phyloP scores from a whole-genome alignment of 1,139 yeast genomes.

The Diutina siamensis region DNA sequence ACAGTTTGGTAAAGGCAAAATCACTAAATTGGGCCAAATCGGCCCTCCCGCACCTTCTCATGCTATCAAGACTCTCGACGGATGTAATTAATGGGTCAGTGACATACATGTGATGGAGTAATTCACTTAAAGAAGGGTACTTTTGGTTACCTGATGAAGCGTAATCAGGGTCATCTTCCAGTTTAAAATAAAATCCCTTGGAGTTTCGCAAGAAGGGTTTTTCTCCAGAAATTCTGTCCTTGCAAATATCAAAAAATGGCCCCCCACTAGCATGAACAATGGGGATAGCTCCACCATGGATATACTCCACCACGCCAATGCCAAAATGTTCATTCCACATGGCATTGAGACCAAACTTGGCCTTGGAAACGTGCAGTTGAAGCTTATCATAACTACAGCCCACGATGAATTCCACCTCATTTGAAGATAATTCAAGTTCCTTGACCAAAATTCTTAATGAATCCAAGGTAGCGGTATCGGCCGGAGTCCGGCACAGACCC shows the following conservation, averaged over 20 bases:
- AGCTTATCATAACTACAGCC: conserved; percentile 69
- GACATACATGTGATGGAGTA: not conserved
- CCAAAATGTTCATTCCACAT: conserved; percentile 99
- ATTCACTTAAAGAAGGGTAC: not conserved
- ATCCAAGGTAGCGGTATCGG: conserved; percentile 52
- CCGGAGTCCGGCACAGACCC: conserved; percentile 72
- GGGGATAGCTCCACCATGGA: conserved; percentile 80
- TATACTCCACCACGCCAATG: conserved; percentile 90
- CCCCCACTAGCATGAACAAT: conserved; percentile 93
- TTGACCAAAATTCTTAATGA: conserved; percentile 34
- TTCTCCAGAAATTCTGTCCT: not conserved
- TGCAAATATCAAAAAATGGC: conserved; percentile 68
- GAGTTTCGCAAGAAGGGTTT: conserved; percentile 23
- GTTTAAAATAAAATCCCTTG: conserved; percentile 68
- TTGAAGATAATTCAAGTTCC: conserved; percentile 31
- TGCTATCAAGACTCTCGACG: not conserved
- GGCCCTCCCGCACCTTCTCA: not conserved
- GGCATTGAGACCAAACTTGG: conserved; percentile 78
- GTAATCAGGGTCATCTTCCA: conserved; percentile 49
- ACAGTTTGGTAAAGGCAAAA: not conserved
- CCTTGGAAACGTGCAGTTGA: conserved; percentile 37
- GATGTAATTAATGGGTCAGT: not conserved
- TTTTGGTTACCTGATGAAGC: not conserved
- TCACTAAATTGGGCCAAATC: not conserved
- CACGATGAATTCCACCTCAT: conserved; percentile 50